Conservation (phyloP, 2,329 filamentous ascomycete species). For the Calonectria pauciramosa region DNA sequence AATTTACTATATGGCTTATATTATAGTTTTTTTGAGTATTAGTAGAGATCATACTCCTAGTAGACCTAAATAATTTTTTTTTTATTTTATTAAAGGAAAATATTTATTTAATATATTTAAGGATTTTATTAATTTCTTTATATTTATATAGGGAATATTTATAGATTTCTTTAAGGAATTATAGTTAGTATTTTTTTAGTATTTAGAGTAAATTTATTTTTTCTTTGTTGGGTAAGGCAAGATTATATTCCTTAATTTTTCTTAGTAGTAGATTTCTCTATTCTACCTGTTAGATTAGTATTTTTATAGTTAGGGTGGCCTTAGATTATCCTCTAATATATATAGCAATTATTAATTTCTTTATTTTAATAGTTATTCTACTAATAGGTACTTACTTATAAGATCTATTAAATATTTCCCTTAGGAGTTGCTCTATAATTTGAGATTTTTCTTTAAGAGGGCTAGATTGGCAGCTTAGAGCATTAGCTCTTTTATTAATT, state of each 20-base stretch:
- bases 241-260: background rate
- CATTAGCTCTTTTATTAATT: conserved; percentile 26
- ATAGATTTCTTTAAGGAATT: too few relatives aligned
- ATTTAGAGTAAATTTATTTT: background rate
- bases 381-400: background rate
- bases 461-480: conserved; percentile 17
- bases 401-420: background rate
- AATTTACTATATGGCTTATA: too few relatives aligned
- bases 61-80: too few relatives aligned
- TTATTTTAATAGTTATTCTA: background rate
- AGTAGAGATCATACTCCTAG: too few relatives aligned
- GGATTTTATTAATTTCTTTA: conserved; percentile 23
- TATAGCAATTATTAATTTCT: background rate
- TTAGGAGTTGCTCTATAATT: conserved; percentile 27
- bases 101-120: conserved; percentile 17
- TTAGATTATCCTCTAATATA: conserved; percentile 3
- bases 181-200: too few relatives aligned
- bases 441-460: conserved; percentile 18
- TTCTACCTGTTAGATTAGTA: too few relatives aligned
- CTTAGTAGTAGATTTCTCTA: background rate
- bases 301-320: too few relatives aligned
- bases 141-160: conserved; percentile 21
- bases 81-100: conserved; percentile 19
- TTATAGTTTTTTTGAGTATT: too few relatives aligned
- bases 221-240: background rate